These are phyloP conservation scores for Fraxinus greggii DNA, from an alignment of 305 asterid genomes.

Conservation along the genomic window DNA sequence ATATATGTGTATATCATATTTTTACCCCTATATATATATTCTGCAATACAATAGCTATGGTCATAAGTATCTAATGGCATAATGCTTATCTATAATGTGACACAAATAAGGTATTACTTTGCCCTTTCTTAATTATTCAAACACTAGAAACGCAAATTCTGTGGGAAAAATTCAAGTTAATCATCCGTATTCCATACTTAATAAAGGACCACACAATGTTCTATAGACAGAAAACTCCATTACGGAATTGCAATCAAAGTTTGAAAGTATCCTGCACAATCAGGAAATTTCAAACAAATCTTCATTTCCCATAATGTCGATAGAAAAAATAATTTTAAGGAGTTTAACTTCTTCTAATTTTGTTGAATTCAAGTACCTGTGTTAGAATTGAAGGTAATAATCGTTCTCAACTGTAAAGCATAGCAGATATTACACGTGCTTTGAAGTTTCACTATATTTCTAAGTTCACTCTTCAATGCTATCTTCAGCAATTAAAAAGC, in stretches of 20 bases:
- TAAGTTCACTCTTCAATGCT: not conserved
- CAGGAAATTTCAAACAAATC: not conserved
- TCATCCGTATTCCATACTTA: not conserved
- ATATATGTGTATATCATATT: conserved; percentile 9
- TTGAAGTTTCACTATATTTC: conserved; percentile 2
- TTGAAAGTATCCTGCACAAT: not conserved
- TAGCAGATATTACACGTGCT: not conserved
- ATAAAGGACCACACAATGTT: not conserved
- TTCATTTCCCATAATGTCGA: not conserved
- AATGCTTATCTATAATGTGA: not conserved
- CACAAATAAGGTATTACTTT: not conserved
- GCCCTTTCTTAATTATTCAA: not conserved
- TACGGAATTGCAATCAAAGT: not conserved
- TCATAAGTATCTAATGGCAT: not conserved
- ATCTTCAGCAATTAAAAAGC: not conserved
- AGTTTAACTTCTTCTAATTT: not conserved
- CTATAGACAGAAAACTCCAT: not conserved
- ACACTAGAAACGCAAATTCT: not conserved
- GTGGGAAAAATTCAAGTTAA: not conserved
- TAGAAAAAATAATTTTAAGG: not conserved
- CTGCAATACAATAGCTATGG: not conserved
- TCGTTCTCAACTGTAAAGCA: not conserved
- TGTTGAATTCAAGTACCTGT: not conserved
- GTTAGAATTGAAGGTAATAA: not conserved
- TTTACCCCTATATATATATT: not conserved